These are phyloP conservation scores for Allium fistulosum DNA, from an alignment of 106 monocot genomes.

Conservation along the genomic window DNA sequence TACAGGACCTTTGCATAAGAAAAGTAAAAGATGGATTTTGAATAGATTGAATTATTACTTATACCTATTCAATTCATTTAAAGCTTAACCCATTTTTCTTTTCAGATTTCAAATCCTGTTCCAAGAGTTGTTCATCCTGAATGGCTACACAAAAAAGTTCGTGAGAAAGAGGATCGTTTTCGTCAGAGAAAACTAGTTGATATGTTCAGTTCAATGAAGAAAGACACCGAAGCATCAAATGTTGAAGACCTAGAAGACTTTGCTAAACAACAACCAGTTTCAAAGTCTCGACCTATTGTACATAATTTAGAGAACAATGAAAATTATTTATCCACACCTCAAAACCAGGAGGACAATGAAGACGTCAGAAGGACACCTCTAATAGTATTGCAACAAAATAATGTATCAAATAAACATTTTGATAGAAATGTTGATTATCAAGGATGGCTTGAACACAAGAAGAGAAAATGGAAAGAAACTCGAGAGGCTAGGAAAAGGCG, in stretches of 20 bases:
- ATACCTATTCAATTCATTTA: no score
- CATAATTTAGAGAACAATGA: constrained; percentile 36
- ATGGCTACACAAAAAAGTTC: constrained; percentile 92
- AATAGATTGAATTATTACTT: no score
- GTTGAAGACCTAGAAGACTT: constrained; percentile 69
- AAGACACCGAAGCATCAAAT: constrained; percentile 7
- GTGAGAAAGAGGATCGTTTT: constrained; percentile 82
- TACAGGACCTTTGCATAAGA: no score
- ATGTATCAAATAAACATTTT: constrained; percentile 20
- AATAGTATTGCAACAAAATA: constrained; percentile 23
- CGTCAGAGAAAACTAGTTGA: constrained; percentile 82
- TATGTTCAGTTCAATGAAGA: constrained; percentile 45
- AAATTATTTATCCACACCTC: constrained; percentile 17
- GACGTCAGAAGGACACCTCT: constrained; percentile 9
- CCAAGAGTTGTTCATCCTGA: constrained; percentile 94
- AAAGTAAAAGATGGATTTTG: no score
- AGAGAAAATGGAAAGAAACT: constrained; percentile 84
- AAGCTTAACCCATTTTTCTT: not conserved
- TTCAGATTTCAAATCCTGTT: constrained; percentile 92
- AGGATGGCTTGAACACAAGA: constrained; percentile 86
- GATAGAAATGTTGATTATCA: constrained; percentile 75
- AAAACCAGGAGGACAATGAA: constrained; percentile 19
- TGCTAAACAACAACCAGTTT: constrained; percentile 10
- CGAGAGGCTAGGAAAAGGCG: constrained; percentile 67
- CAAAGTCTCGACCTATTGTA: constrained; percentile 24